Percentiles rank a stretch among this genome's conserved stretches.
Conservation (phyloP, 208 protist species). For the Crithidia fasciculata region DNA sequence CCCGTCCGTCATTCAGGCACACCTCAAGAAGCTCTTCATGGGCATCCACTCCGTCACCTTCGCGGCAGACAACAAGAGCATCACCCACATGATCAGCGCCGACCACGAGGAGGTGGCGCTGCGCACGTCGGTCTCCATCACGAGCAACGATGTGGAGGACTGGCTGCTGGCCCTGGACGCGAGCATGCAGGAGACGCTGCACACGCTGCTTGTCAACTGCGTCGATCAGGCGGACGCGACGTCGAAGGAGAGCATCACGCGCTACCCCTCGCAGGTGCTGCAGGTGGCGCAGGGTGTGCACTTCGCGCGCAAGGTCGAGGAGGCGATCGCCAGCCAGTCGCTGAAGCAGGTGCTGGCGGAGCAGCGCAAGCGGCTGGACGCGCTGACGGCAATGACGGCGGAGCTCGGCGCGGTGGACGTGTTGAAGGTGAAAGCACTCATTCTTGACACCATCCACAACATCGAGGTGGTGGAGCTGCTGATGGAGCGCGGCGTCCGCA, state of each 20-base stretch:
- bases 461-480: constrained; percentile 94
- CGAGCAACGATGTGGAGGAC: constrained; percentile 90
- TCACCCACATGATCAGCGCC: constrained; percentile 91
- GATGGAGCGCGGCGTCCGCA: constrained; percentile 45
- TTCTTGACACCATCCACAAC: constrained; percentile 97
- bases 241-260: constrained; percentile 38
- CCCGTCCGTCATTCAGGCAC: constrained; percentile 89
- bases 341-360: constrained; percentile 40
- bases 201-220: constrained; percentile 69
- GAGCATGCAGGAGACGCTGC: constrained; percentile 88
- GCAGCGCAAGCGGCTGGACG: constrained; percentile 60
- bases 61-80: constrained; percentile 73
- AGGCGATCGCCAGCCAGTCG: constrained; percentile 45
- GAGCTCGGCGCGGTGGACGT: constrained; percentile 52
- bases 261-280: constrained; percentile 92
- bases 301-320: constrained; percentile 79
- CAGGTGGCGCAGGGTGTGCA: constrained; percentile 86
- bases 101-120: constrained; percentile 89
- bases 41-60: constrained; percentile 91
- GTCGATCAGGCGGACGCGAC: constrained; percentile 53
- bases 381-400: constrained; percentile 65
- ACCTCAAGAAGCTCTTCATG: constrained; percentile 96
- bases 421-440: constrained; percentile 93
- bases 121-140: constrained; percentile 75
- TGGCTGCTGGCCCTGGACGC: constrained; percentile 93